Base-by-base conservation (phyloP, 73 alveolate species). In the Paramecium bursaria region DNA sequence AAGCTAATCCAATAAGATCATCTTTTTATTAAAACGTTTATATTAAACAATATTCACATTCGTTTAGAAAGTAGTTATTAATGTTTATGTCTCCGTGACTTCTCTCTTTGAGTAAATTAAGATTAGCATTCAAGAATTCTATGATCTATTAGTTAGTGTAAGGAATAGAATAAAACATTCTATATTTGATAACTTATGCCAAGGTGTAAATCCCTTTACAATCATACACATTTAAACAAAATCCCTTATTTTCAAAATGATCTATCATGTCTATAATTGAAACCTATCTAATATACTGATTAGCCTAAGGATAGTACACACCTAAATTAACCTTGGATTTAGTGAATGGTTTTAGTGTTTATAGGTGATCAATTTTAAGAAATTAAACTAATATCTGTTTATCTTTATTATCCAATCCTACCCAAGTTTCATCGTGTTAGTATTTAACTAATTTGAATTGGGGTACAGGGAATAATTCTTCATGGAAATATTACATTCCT, bases 201-300 rank as follows among this genome's bases (percentile, higher is more conserved):
- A 67, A 39, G 2, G 50, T 67, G 11, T 33, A 25, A 3, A 25
- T 25, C 1, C 22, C 39, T 33, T 15, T 13, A 35, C 53, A 31
- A 21, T 31, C 2, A 42, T 67, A 67, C 10, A 67, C 23, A 11
- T 53, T 39, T 5, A 67, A 19, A 10, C 82, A 67, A 39, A 39
- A 67, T 14, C 82, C 82, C 44, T 67, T 67, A 7, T 39, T 42
- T 15, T 21, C 33, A 17, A 67, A 67, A 14, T 67, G 60, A 67
- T 67, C 82, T 10, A 67, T 67, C 13, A 39, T 21, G 21, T 67
- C 82, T 4, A 67, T 21, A 0, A 67, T 14, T 19, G 33, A 39
- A 13, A 27, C 19, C 22, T 19, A n/a, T 35, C 33, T 67, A 7
- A 67, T 42, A 13, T 67, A 67, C 33, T 67, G 33, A 7, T 14